Evolutionary conservation across 495 filamentous ascomycete genomes (phyloP).

Genomic region (Annulohypoxylon maeteangense): DNA sequence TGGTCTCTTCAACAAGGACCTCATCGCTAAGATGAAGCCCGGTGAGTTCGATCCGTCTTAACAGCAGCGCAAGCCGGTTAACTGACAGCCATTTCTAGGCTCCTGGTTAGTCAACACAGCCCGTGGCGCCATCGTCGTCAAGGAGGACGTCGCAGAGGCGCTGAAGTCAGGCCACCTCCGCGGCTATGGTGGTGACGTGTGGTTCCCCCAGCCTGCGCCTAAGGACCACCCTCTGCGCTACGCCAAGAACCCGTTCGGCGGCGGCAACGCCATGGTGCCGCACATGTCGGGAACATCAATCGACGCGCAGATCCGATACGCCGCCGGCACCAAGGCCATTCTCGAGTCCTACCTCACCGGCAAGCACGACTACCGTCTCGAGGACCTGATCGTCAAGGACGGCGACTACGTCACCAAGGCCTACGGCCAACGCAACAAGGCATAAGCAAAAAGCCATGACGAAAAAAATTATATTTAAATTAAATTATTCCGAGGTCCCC

Average conservation of each 20-base stretch:
- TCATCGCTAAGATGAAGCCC: slow-evolving; percentile 99
- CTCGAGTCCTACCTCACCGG: slow-evolving; percentile 90
- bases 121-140: slow-evolving; percentile 98
- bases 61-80: neutral
- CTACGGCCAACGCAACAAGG: slow-evolving; percentile 83
- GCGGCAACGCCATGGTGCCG: slow-evolving; percentile 97
- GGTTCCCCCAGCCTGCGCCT: slow-evolving; percentile 87
- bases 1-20: slow-evolving; percentile 98
- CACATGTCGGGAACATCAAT: slow-evolving; percentile 98
- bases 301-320: slow-evolving; percentile 96
- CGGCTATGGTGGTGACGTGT: slow-evolving; percentile 95
- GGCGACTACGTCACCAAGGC: slow-evolving; percentile 97
- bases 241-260: slow-evolving; percentile 93
- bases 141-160: slow-evolving; percentile 97
- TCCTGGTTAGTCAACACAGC: slow-evolving; percentile 98
- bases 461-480: neutral
- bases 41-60: slow-evolving; percentile 59
- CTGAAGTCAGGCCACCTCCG: slow-evolving; percentile 93
- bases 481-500: neutral
- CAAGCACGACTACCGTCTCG: slow-evolving; percentile 82
- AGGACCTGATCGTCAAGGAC: slow-evolving; percentile 92
- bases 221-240: slow-evolving; percentile 93
- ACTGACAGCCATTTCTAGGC: slow-evolving; percentile 56
- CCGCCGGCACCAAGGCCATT: slow-evolving; percentile 87
- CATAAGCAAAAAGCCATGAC: slow-evolving; percentile 21